Base-by-base conservation (phyloP, 2,329 filamentous ascomycete genomes). In the Colletotrichum sp. region DNA sequence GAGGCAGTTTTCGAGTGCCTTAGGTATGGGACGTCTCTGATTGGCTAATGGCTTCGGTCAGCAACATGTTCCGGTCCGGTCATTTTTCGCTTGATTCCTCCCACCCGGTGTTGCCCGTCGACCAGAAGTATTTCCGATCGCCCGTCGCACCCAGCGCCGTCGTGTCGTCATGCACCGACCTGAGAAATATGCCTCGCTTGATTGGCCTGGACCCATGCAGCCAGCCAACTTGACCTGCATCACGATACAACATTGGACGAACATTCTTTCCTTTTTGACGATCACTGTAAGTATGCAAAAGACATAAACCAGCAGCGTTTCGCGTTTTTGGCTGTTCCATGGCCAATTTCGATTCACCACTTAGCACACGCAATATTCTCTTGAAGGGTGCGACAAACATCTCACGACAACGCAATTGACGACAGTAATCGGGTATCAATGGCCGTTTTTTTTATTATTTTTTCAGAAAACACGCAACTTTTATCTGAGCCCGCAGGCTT, bases 1-100 rank as follows among this genome's bases (percentile, higher is more conserved):
- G 75, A 76, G 75, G 75, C 67, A 76, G 75, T 75, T 76, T 76
- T 75, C 75, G 72, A 76, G 21, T 76, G 74, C 74, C 74, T 76
- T 76, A 76, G 74, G 74, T 74, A 75, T 76, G 75, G 75, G 21
- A 24, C 30, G 49, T 21, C 59, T 62, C 75, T 76, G 66, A 76
- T 76, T 76, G 75, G 75, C 36, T 44, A 24, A 44, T 75, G 66
- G 49, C 8, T 15, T 66, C 75, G 72, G 75, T 71, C 52, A 21
- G 59, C 68, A 57, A 74, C 71, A 76, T 76, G 63, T 74, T 76
- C 74, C 74, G 74, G 36, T 76, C 74, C 74, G 74, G 65, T 28
- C 21, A 15, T 34, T 76, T 74, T 62, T 74, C 74, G 70, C 70
- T 74, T 65, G 64, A 34, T 65, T 73, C 57, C 49, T 66, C 34